phyloP scores from a whole-genome alignment of 768 basidiomycete genomes.

The Aureoboletus auriporus region DNA sequence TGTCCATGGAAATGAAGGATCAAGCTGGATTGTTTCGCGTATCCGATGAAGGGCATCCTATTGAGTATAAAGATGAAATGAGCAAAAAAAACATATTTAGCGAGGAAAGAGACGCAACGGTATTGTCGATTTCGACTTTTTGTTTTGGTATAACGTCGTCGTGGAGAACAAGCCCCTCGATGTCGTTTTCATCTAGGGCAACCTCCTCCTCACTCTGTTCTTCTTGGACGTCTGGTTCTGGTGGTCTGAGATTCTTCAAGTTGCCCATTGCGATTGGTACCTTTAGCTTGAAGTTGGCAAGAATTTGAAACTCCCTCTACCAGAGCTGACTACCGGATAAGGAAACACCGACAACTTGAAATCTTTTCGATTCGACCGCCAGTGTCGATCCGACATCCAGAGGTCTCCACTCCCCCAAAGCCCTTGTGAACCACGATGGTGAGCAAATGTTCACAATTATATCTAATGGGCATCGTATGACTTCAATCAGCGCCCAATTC shows the following conservation, averaged over 20 bases:
- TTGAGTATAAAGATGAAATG: neutral
- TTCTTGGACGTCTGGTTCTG: slow-evolving; percentile 13
- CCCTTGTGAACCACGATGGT: slow-evolving; percentile 13
- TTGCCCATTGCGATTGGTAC: slow-evolving; percentile 11
- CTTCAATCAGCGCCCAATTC: slow-evolving; percentile 58
- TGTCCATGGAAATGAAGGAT: slow-evolving; percentile 75
- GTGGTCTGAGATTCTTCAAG: slow-evolving; percentile 1
- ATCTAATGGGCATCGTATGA: neutral
- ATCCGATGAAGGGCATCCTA: slow-evolving; percentile 81
- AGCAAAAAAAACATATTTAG: neutral
- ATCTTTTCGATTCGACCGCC: slow-evolving; percentile 15
- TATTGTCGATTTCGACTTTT: slow-evolving; percentile 71
- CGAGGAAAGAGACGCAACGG: slow-evolving; percentile 39
- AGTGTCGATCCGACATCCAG: neutral
- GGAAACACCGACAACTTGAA: slow-evolving; percentile 12
- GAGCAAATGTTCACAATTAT: neutral
- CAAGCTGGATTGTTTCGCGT: slow-evolving; percentile 70
- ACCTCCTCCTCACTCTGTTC: slow-evolving; percentile 40
- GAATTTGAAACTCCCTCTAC: neutral
- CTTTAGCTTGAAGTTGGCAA: slow-evolving; percentile 1
- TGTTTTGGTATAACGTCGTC: slow-evolving; percentile 79
- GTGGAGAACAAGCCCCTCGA: slow-evolving; percentile 58
- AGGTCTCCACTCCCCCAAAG: neutral
- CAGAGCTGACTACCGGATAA: slow-evolving; percentile 20
- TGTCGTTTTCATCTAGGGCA: slow-evolving; percentile 74